Evolutionary conservation across 108 stramenopile species (phyloP).

Genomic region (Skeletonema tropicum): DNA sequence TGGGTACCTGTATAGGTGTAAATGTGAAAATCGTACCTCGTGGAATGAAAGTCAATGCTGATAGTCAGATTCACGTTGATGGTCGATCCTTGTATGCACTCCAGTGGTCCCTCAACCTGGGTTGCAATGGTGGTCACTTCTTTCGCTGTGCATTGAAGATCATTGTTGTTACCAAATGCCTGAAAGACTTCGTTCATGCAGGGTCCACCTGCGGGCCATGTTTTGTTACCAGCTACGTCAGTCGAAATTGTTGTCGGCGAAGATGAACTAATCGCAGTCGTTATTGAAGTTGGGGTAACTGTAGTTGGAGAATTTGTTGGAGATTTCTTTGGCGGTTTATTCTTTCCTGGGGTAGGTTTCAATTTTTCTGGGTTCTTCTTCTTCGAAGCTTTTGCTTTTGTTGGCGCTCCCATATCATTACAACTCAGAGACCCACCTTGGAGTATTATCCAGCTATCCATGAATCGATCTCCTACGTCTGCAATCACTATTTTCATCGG

Average conservation of each 20-base stretch:
- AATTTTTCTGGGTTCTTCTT: too few relatives aligned
- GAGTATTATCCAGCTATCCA: too few relatives aligned
- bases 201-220: background rate
- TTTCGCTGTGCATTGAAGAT: slow-evolving; percentile 17
- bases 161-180: background rate
- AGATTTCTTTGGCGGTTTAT: too few relatives aligned
- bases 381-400: too few relatives aligned
- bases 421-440: too few relatives aligned
- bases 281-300: too few relatives aligned
- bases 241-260: background rate
- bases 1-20: slow-evolving; percentile 7
- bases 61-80: slow-evolving; percentile 7
- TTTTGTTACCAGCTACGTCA: background rate
- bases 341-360: too few relatives aligned
- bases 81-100: slow-evolving; percentile 1
- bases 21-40: slow-evolving; percentile 9
- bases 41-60: slow-evolving; percentile 14
- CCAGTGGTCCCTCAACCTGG: background rate
- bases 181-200: slow-evolving; percentile 14
- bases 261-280: background rate
- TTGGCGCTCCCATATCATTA: too few relatives aligned
- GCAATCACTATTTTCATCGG: too few relatives aligned
- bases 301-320: too few relatives aligned
- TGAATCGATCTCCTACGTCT: too few relatives aligned
- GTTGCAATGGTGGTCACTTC: slow-evolving; percentile 6